These are phyloP conservation scores for Hamigera avellanea DNA, from an alignment of 495 filamentous ascomycete species.

Conservation along the genomic window DNA sequence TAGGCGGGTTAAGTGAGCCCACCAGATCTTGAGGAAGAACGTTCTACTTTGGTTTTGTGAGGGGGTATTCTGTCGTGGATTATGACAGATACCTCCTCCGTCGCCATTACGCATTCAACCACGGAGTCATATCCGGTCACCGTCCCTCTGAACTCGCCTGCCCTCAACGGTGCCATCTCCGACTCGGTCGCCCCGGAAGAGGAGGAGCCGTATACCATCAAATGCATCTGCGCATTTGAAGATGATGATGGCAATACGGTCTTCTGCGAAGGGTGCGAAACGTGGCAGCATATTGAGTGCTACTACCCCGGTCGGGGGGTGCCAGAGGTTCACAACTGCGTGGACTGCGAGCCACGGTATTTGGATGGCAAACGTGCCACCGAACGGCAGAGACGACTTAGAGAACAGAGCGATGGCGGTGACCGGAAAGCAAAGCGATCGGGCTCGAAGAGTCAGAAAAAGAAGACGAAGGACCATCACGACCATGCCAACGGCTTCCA, in stretches of 20 bases:
- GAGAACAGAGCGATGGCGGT: slow-evolving; percentile 49
- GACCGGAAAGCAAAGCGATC: slow-evolving; percentile 56
- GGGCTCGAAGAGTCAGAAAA: slow-evolving; percentile 61
- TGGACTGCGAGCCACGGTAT: slow-evolving; percentile 66
- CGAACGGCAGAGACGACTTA: slow-evolving; percentile 49
- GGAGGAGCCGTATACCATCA: slow-evolving; percentile 91
- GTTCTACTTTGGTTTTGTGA: slow-evolving; percentile 20
- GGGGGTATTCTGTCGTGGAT: slow-evolving; percentile 61
- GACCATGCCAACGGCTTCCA: slow-evolving; percentile 29
- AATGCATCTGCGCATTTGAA: slow-evolving; percentile 84
- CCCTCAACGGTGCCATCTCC: slow-evolving; percentile 43
- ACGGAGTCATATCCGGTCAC: slow-evolving; percentile 53
- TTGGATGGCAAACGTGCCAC: slow-evolving; percentile 60
- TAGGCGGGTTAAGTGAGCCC: slow-evolving; percentile 5
- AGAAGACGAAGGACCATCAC: slow-evolving; percentile 45
- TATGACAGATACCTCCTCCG: slow-evolving; percentile 80
- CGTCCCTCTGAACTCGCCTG: slow-evolving; percentile 39
- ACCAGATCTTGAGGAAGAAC: neutral
- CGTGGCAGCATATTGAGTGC: slow-evolving; percentile 96
- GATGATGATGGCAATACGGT: slow-evolving; percentile 98
- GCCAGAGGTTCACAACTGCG: slow-evolving; percentile 75
- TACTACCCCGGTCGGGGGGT: slow-evolving; percentile 72
- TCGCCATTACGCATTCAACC: slow-evolving; percentile 50
- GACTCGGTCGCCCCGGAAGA: slow-evolving; percentile 49
- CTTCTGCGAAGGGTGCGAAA: slow-evolving; percentile 88